Conservation (phyloP, 768 basidiomycete species). For the Amanita polypyramis region DNA sequence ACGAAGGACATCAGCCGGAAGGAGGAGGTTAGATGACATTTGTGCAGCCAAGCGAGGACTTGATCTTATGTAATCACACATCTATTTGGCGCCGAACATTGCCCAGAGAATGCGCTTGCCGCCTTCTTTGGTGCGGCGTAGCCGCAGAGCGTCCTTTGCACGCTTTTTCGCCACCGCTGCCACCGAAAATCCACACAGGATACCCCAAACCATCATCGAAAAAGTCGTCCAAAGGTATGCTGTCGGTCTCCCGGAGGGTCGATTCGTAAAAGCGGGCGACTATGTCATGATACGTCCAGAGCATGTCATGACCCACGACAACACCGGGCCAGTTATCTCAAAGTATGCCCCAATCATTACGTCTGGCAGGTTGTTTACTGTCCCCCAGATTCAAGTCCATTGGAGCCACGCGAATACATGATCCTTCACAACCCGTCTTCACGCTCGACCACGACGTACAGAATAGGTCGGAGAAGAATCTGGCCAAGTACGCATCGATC, state of each 20-base stretch:
- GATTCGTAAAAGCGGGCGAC: slow-evolving; percentile 85
- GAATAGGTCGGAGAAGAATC: slow-evolving; percentile 84
- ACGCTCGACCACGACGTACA: slow-evolving; percentile 98
- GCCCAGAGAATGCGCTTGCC: background rate
- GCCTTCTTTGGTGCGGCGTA: background rate
- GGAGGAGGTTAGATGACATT: background rate
- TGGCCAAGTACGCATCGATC: slow-evolving; percentile 86
- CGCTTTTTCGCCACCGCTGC: slow-evolving; percentile 18
- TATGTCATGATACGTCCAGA: slow-evolving; percentile 99
- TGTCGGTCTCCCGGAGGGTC: slow-evolving; percentile 75
- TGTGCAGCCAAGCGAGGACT: too few relatives aligned
- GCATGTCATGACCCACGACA: slow-evolving; percentile 98
- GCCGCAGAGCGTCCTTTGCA: slow-evolving; percentile 7
- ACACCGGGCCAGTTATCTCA: slow-evolving; percentile 95
- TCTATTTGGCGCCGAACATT: too few relatives aligned
- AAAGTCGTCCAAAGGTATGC: slow-evolving; percentile 98
- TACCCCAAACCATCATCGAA: slow-evolving; percentile 87
- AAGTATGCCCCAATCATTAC: slow-evolving; percentile 44
- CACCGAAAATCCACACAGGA: slow-evolving; percentile 14
- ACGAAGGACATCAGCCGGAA: background rate
- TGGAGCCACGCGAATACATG: slow-evolving; percentile 74
- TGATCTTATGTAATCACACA: too few relatives aligned
- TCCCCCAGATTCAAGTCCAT: slow-evolving; percentile 81
- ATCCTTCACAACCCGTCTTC: slow-evolving; percentile 83
- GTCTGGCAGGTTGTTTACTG: slow-evolving; percentile 4